Evolutionary conservation across 306 rosid genomes (phyloP).

Genomic region (Alnus rubra): DNA sequence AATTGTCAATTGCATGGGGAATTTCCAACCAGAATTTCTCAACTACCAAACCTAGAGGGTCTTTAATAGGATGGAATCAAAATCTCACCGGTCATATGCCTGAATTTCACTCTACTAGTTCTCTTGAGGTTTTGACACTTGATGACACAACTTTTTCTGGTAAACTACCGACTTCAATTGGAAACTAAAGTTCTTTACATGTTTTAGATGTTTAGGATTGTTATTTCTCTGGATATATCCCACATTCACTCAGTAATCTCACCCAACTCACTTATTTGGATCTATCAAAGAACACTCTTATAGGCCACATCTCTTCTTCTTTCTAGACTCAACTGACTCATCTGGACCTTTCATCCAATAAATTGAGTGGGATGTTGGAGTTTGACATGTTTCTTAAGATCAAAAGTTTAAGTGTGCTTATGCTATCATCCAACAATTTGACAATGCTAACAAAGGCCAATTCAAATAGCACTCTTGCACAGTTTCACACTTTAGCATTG

Average conservation of each 20-base stretch:
- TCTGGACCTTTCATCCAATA: no score
- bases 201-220: background rate
- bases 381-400: no score
- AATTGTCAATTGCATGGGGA: slow-evolving; percentile 25
- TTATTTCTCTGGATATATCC: slow-evolving; percentile 23
- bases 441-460: slow-evolving; percentile 3
- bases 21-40: slow-evolving; percentile 36
- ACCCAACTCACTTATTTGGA: slow-evolving; percentile 5
- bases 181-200: slow-evolving; percentile 18
- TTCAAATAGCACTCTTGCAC: background rate
- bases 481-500: background rate
- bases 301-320: no score
- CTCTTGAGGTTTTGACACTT: background rate
- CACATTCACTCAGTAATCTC: slow-evolving; percentile 31
- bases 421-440: background rate
- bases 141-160: slow-evolving; percentile 18
- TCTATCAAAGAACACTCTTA: background rate
- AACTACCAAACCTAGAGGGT: slow-evolving; percentile 23
- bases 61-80: background rate
- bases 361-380: no score
- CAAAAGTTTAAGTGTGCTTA: no score
- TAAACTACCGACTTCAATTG: slow-evolving; percentile 32
- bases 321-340: no score
- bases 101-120: slow-evolving; percentile 20
- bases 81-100: slow-evolving; percentile 40